Percentiles rank a stretch among this genome's conserved stretches.
Conservation (phyloP, 495 filamentous ascomycete species). For the Xylaria telfairii region DNA sequence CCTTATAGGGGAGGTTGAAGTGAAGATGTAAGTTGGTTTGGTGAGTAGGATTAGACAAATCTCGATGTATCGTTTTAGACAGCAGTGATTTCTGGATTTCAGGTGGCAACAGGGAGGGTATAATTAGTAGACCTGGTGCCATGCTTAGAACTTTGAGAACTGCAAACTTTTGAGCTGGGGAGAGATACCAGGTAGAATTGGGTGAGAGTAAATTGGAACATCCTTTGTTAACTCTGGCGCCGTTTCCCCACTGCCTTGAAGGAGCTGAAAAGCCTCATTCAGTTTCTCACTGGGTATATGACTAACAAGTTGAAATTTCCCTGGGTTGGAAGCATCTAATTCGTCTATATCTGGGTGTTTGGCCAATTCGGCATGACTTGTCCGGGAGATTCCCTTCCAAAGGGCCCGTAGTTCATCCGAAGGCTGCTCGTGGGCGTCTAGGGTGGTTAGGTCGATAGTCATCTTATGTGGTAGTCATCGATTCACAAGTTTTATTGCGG, state of each 20-base stretch:
- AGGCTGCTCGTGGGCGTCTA: slow-evolving; percentile 74
- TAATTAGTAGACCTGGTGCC: slow-evolving; percentile 70
- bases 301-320: slow-evolving; percentile 44
- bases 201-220: slow-evolving; percentile 56
- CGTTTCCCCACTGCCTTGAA: slow-evolving; percentile 34
- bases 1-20: slow-evolving; percentile 72
- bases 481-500: no score
- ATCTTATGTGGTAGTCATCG: slow-evolving; percentile 34
- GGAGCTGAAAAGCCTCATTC: slow-evolving; percentile 44
- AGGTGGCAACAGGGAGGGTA: slow-evolving; percentile 74
- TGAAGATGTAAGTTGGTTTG: slow-evolving; percentile 88
- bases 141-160: slow-evolving; percentile 13
- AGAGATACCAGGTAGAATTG: slow-evolving; percentile 44
- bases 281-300: slow-evolving; percentile 45
- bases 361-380: slow-evolving; percentile 48
- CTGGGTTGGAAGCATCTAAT: slow-evolving; percentile 37
- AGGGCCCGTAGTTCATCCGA: slow-evolving; percentile 65
- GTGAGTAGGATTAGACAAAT: slow-evolving; percentile 75
- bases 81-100: slow-evolving; percentile 71
- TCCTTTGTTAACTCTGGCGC: slow-evolving; percentile 43
- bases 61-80: slow-evolving; percentile 73
- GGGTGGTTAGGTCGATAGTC: slow-evolving; percentile 50
- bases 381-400: slow-evolving; percentile 63
- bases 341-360: slow-evolving; percentile 51
- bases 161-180: neutral